Evolutionary conservation across 148 eudicot species (phyloP).

Genomic region (Amaranthus palmeri): DNA sequence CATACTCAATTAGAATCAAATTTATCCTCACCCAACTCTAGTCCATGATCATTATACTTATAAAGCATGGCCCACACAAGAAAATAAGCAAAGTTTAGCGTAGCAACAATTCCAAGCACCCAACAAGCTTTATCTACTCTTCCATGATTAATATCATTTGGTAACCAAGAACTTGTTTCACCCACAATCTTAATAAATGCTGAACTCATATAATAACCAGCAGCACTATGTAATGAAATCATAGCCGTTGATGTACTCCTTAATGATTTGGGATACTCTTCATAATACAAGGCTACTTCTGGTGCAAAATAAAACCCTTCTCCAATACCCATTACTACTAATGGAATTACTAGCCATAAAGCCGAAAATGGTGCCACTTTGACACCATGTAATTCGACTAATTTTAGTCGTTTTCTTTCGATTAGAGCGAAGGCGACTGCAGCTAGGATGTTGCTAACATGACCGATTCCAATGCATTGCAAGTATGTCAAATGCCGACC

Average conservation of each 20-base stretch:
- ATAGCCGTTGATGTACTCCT: slow-evolving; percentile 30
- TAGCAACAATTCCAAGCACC: slow-evolving; percentile 18
- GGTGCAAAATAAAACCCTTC: slow-evolving; percentile 30
- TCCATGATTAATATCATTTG: slow-evolving; percentile 37
- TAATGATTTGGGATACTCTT: slow-evolving; percentile 32
- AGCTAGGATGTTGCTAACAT: slow-evolving; percentile 31
- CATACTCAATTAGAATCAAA: background rate
- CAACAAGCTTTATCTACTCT: slow-evolving; percentile 32
- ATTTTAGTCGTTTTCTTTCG: slow-evolving; percentile 37
- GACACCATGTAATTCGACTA: background rate
- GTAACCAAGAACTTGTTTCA: slow-evolving; percentile 27
- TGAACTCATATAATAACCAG: slow-evolving; percentile 33
- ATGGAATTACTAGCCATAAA: slow-evolving; percentile 26
- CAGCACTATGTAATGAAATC: slow-evolving; percentile 30
- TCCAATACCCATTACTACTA: slow-evolving; percentile 32
- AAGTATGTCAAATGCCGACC: slow-evolving; percentile 23
- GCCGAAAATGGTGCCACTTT: slow-evolving; percentile 29
- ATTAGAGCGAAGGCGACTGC: slow-evolving; percentile 37
- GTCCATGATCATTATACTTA: slow-evolving; percentile 21
- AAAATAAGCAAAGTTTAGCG: slow-evolving; percentile 27
- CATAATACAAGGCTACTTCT: slow-evolving; percentile 32
- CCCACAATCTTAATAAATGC: slow-evolving; percentile 26
- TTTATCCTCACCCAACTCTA: background rate
- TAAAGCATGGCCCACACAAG: slow-evolving; percentile 25
- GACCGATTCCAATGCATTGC: slow-evolving; percentile 38